These are phyloP conservation scores for Typha latifolia DNA, from an alignment of 176 grass and related monocot genomes.

Conservation along the genomic window DNA sequence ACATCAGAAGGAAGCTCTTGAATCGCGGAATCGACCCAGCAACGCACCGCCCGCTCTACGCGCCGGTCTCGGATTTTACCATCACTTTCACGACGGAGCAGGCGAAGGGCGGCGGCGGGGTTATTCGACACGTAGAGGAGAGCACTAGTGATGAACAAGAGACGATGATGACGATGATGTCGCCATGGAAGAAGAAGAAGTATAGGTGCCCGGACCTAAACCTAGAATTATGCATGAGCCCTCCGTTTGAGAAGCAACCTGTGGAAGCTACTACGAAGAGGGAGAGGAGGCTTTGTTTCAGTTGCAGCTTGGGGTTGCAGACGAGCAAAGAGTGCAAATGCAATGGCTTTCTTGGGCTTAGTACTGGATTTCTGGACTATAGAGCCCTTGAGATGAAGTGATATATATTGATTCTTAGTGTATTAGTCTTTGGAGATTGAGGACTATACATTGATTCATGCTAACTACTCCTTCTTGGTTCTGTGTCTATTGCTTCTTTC, in stretches of 20 bases:
- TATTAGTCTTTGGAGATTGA: too few relatives aligned
- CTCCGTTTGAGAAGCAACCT: not conserved
- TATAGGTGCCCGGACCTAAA: constrained; percentile 12
- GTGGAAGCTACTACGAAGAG: not conserved
- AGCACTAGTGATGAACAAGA: not conserved
- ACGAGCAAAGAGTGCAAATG: constrained; percentile 5
- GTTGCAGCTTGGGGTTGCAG: not conserved
- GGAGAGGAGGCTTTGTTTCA: not conserved
- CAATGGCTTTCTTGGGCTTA: not conserved
- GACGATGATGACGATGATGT: not conserved
- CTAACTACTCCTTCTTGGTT: too few relatives aligned
- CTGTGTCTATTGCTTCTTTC: too few relatives aligned
- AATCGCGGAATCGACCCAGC: constrained; percentile 7
- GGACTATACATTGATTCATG: too few relatives aligned
- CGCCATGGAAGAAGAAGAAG: not conserved
- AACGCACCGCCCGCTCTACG: constrained; percentile 6
- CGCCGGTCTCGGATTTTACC: not conserved
- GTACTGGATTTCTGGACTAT: not conserved
- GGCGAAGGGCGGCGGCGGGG: not conserved
- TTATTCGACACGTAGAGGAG: not conserved
- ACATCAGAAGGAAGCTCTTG: constrained; percentile 16
- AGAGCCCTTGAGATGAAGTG: constrained; percentile 15
- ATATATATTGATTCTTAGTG: not conserved
- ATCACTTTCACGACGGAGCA: not conserved
- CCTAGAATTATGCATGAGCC: constrained; percentile 10